A percentile compares a stretch with the other conserved stretches of the same genome.
phyloP scores from a whole-genome alignment of 768 basidiomycete species.

The Pleurotus giganteus region DNA sequence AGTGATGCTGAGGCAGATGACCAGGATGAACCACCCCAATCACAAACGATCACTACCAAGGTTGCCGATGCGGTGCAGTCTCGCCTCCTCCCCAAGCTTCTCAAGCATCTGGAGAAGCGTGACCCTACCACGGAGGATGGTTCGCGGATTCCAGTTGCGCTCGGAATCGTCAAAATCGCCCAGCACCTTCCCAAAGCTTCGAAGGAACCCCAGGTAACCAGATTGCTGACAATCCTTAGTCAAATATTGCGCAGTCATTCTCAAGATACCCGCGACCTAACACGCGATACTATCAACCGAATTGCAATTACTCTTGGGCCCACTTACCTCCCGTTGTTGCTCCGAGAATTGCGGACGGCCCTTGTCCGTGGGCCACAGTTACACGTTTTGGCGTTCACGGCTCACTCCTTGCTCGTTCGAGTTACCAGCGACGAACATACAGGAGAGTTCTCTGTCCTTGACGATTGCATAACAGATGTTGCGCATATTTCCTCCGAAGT shows the following conservation, averaged over 20 bases:
- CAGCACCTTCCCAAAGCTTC: slow-evolving; percentile 66
- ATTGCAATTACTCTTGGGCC: slow-evolving; percentile 75
- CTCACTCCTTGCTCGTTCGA: slow-evolving; percentile 79
- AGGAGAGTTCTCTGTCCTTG: slow-evolving; percentile 58
- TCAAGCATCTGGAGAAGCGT: slow-evolving; percentile 79
- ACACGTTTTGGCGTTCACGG: slow-evolving; percentile 84
- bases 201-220: slow-evolving; percentile 67
- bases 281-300: slow-evolving; percentile 78
- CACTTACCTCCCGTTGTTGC: slow-evolving; percentile 64
- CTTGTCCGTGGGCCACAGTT: slow-evolving; percentile 90
- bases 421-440: slow-evolving; percentile 65
- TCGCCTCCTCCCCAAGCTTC: slow-evolving; percentile 75
- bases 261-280: slow-evolving; percentile 87
- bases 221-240: slow-evolving; percentile 79
- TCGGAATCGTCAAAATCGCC: slow-evolving; percentile 85
- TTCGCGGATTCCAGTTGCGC: slow-evolving; percentile 83
- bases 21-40: slow-evolving; percentile 16
- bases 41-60: slow-evolving; percentile 23
- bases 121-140: slow-evolving; percentile 78
- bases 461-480: slow-evolving; percentile 75
- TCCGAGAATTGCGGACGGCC: slow-evolving; percentile 82
- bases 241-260: slow-evolving; percentile 93
- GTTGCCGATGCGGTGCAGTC: slow-evolving; percentile 77
- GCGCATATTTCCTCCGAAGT: slow-evolving; percentile 85
- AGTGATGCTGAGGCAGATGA: slow-evolving; percentile 29